Base-by-base conservation (phyloP, 2,329 filamentous ascomycete genomes). In the Clonostachys chloroleuca region DNA sequence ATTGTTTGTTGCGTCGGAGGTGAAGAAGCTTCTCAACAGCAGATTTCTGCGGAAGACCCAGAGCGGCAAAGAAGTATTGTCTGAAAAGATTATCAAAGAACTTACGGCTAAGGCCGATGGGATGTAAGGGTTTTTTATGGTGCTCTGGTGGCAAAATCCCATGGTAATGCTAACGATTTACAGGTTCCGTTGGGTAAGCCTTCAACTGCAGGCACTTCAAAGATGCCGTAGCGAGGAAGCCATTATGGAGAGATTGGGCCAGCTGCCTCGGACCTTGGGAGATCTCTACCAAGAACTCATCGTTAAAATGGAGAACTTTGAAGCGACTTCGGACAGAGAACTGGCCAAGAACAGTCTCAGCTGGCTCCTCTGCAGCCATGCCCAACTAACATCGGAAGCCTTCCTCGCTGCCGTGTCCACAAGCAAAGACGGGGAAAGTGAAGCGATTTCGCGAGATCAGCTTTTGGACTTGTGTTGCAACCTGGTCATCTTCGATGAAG, bases 121-220 rank as follows among this genome's bases (percentile, higher is more conserved):
- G 12, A 47, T 47, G 47, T 48, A 42, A 45, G 18, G 18, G 18
- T 18, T 18, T 18, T 18, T 18, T 4, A 18, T 18, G 18, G 18
- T 18, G 18, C 18, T 18, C 18, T 18, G 18, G 18, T 18, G 18
- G 18, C 18, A 18, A 18, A 18, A 18, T 18, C 18, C 5, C 18
- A 18, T 30, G 24, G 24, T 30, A 8, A 30, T 30, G 24, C 24
- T 30, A 10, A 30, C 24, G 3, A 30, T 6, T 17, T 6, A 17
- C 37, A 51, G 49, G 49, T 49, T 51, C 18, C 49, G 44, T 33
- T 51, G 43, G 46, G 49, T 42, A 13, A 34, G 24, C 34, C 39
- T 51, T 6, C 40, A 51, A n/a, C 16, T 51, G 42, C 39, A 49
- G 33, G 43, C n/a, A 16, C 46, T 51, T 10, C 43, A 40, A 5